Evolutionary conservation across 192 early-diverging fungal species (phyloP).

Genomic region (Coemansia sp.): DNA sequence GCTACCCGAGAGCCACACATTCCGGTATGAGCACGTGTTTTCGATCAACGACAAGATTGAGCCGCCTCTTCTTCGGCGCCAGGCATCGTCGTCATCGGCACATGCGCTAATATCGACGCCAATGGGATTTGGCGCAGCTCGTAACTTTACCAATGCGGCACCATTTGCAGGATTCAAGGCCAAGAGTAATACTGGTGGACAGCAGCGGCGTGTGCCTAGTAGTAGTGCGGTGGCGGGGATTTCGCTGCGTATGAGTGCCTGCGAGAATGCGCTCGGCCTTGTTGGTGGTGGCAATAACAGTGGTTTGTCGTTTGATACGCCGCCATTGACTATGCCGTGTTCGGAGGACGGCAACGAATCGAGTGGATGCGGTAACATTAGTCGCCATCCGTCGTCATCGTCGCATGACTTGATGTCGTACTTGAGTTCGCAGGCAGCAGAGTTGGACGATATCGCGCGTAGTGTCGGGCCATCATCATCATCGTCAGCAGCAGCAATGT

Average conservation of each 20-base stretch:
- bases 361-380: conserved; percentile 28
- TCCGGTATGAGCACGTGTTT: conserved; percentile 49
- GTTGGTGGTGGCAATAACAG: conserved; percentile 5
- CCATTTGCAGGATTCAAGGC: background rate
- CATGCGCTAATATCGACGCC: conserved; percentile 2
- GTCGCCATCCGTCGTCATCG: too few relatives aligned
- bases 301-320: conserved; percentile 23
- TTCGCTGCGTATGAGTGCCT: conserved; percentile 25
- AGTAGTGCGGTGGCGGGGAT: too few relatives aligned
- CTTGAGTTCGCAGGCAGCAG: background rate
- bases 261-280: conserved; percentile 37
- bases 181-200: background rate
- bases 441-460: too few relatives aligned
- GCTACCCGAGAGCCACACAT: conserved; percentile 11
- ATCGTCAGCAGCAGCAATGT: too few relatives aligned
- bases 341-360: conserved; percentile 55
- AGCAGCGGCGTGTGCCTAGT: conserved; percentile 6
- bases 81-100: background rate
- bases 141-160: background rate
- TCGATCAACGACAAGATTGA: conserved; percentile 29
- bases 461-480: too few relatives aligned
- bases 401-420: too few relatives aligned
- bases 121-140: background rate
- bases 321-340: conserved; percentile 29
- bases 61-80: background rate